Conservation (phyloP, 2,329 filamentous ascomycete species). For the Teratosphaeria pseudoeucalypti region DNA sequence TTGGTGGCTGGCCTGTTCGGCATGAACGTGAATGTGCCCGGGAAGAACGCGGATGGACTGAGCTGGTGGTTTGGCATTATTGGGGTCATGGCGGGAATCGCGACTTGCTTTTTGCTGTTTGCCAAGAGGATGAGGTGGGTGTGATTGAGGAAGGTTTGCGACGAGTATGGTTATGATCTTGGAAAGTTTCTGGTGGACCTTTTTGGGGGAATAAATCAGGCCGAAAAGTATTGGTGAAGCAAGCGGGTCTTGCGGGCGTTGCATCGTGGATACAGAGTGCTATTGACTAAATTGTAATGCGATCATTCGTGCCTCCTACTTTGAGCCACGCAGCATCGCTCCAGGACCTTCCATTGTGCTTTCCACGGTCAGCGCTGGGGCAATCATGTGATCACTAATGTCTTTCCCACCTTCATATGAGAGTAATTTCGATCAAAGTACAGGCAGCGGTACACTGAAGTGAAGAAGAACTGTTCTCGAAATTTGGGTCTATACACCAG, state of each 20-base stretch:
- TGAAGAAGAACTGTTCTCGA: neutral
- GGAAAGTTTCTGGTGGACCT: neutral
- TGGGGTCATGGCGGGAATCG: conserved; percentile 41
- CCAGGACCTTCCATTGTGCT: no score
- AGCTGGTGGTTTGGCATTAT: conserved; percentile 53
- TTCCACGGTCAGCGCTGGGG: no score
- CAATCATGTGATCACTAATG: no score
- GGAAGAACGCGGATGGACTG: conserved; percentile 34
- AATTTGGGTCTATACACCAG: neutral
- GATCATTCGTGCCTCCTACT: no score
- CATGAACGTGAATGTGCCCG: conserved; percentile 76
- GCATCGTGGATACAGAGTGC: no score
- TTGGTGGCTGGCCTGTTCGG: conserved; percentile 78
- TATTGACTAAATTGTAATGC: no score
- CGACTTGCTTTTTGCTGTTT: conserved; percentile 28
- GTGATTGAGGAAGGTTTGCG: neutral
- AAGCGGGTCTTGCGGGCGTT: no score
- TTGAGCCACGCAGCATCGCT: no score
- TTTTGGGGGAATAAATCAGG: neutral
- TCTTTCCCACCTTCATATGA: no score
- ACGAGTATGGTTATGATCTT: neutral
- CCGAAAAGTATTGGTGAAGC: no score
- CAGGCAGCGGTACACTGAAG: no score
- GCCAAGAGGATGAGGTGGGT: conserved; percentile 33
- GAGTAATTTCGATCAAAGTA: no score